A percentile compares a stretch with the other conserved stretches of the same genome.
These are phyloP conservation scores for Recurvomyces mirabilis DNA, from an alignment of 495 filamentous ascomycete genomes.

Conservation along the genomic window DNA sequence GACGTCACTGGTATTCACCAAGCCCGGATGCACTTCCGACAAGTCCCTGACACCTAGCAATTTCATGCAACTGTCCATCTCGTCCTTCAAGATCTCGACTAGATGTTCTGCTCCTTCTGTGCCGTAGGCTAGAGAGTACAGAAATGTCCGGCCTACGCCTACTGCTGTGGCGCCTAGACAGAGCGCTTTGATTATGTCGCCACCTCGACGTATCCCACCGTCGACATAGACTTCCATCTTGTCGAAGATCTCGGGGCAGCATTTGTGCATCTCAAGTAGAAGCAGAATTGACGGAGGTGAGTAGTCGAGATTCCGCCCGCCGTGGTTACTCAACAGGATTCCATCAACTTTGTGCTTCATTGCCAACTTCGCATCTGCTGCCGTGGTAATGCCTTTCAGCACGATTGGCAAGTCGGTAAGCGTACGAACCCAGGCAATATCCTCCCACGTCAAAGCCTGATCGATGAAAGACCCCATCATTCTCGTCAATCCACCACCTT, in stretches of 20 bases:
- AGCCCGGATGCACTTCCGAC: conserved; percentile 41
- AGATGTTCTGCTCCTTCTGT: conserved; percentile 22
- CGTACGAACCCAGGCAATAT: conserved; percentile 39
- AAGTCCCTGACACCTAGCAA: conserved; percentile 63
- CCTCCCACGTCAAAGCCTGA: conserved; percentile 21
- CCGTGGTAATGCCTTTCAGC: conserved; percentile 54
- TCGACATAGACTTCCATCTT: conserved; percentile 55
- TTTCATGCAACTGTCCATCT: conserved; percentile 65
- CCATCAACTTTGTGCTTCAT: conserved; percentile 45
- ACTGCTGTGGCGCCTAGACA: conserved; percentile 22
- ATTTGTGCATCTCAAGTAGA: conserved; percentile 52
- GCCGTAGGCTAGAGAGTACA: conserved; percentile 22
- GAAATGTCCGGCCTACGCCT: conserved; percentile 17
- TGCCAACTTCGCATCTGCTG: conserved; percentile 47
- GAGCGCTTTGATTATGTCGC: conserved; percentile 21
- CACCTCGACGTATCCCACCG: conserved; percentile 26
- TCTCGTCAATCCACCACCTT: conserved; percentile 57
- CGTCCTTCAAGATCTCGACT: conserved; percentile 50
- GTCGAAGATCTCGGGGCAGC: conserved; percentile 47
- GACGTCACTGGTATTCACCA: conserved; percentile 17
- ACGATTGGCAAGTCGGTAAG: conserved; percentile 41
- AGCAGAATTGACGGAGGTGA: conserved; percentile 49
- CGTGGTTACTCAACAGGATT: conserved; percentile 56
- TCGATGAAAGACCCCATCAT: conserved; percentile 66
- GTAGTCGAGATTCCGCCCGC: conserved; percentile 56